Evolutionary conservation across 2,329 filamentous ascomycete species (phyloP).

Genomic region (Aspergillus fumigatiaffinis): DNA sequence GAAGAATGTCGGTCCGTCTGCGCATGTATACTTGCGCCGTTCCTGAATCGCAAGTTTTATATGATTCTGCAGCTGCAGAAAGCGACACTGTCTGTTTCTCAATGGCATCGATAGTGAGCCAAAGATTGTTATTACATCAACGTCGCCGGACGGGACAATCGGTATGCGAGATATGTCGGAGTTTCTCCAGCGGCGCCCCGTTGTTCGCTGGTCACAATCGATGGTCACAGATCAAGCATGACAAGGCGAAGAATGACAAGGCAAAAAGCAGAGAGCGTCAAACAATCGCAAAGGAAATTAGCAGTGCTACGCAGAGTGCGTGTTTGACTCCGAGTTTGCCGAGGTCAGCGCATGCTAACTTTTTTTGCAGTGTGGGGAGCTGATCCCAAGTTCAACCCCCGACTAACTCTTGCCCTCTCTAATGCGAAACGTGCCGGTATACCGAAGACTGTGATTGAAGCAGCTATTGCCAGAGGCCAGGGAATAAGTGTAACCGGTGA

Average conservation of each 20-base stretch:
- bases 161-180: slow-evolving; percentile 34
- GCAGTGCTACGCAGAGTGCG: slow-evolving; percentile 69
- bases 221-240: slow-evolving; percentile 95
- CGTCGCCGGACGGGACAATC: slow-evolving; percentile 5
- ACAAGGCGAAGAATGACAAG: slow-evolving; percentile 79
- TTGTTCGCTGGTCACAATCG: slow-evolving; percentile 73
- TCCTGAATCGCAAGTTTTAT: background rate
- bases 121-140: slow-evolving; percentile 13
- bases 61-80: background rate
- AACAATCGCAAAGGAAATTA: slow-evolving; percentile 67
- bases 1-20: slow-evolving; percentile 27
- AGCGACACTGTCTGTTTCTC: background rate
- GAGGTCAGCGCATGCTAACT: slow-evolving; percentile 7
- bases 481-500: slow-evolving; percentile 72
- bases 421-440: slow-evolving; percentile 82
- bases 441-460: slow-evolving; percentile 79
- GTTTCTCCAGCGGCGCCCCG: slow-evolving; percentile 45
- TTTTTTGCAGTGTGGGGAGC: slow-evolving; percentile 63
- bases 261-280: slow-evolving; percentile 69
- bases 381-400: slow-evolving; percentile 69
- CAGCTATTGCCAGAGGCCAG: slow-evolving; percentile 82
- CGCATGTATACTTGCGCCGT: slow-evolving; percentile 15
- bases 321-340: slow-evolving; percentile 5
- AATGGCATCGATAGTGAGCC: slow-evolving; percentile 26
- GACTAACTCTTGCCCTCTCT: slow-evolving; percentile 67